Base-by-base conservation (phyloP, 1,139 yeast genomes). In the Pichia sp. region DNA sequence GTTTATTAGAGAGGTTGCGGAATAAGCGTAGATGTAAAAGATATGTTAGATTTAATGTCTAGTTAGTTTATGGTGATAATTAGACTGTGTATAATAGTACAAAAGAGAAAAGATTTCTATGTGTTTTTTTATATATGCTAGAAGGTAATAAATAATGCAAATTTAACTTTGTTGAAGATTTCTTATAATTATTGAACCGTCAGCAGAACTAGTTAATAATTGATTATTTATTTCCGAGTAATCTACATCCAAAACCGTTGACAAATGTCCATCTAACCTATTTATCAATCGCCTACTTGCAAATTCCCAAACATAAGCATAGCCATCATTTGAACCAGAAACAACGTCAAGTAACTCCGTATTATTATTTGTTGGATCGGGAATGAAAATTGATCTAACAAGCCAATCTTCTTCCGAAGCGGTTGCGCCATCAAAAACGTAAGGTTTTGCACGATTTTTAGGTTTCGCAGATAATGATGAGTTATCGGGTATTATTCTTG, bases 271-370 rank as follows among this genome's bases (percentile, higher is more conserved):
- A 4, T 69, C 65, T 12, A 72, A 61, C 54, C 79, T 80, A 40
- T 69, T 65, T 11, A 69, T 51, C 24, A 81, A 52, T 40, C 68
- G 68, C 43, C 78, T 66, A 0, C 81, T 65, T 4, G 69, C 67
- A n/a, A 73, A 64, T 50, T 81, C 82, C 89, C 92, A 85, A 3
- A 72, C 56, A 4, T 78, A 76, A 0, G 76, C 71, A 2, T 78
- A 68, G 5, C 72, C 68, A 58, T 83, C 90, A 32, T 76, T 77
- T 0, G 87, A 74, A 0, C 92, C 94, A 30, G 63, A 56, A 4
- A 59, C 38, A 10, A 63, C 53, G 20, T 43, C 51, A 24, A 54
- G 47, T 12, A 52, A 41, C 6, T 52, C 54, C 8, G 47, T 51
- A 6, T 47, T 35, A 2, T 46, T 29, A 16, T 20, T 43, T 8